A percentile compares a stretch with the other conserved stretches of the same genome.
Evolutionary conservation across 192 early-diverging fungal genomes (phyloP).

Genomic region (Geranomyces michiganensis): DNA sequence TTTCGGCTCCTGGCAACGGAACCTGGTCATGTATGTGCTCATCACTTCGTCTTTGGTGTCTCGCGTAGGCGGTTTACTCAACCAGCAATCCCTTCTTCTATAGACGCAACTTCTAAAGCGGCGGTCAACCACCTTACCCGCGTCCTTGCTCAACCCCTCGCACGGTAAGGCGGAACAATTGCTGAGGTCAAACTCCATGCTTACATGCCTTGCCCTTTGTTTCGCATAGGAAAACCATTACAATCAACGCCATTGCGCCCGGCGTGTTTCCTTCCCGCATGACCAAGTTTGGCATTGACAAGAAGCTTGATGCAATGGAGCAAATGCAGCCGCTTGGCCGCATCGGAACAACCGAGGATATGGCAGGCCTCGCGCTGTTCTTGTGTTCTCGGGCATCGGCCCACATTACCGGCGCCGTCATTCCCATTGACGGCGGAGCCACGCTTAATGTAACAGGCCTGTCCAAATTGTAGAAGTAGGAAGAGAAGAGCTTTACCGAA

Average conservation of each 20-base stretch:
- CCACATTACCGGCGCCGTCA: slow-evolving; percentile 81
- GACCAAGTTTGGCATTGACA: slow-evolving; percentile 48
- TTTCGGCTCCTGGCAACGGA: slow-evolving; percentile 42
- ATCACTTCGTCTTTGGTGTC: slow-evolving; percentile 5
- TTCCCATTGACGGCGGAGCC: slow-evolving; percentile 82
- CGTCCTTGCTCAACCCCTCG: slow-evolving; percentile 42
- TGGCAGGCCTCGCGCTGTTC: slow-evolving; percentile 84
- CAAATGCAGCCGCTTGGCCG: slow-evolving; percentile 48
- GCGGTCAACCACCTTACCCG: slow-evolving; percentile 62
- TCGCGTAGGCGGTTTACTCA: neutral
- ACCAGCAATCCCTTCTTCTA: neutral
- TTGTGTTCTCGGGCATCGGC: slow-evolving; percentile 73
- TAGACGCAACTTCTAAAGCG: slow-evolving; percentile 52
- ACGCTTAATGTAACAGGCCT: slow-evolving; percentile 30
- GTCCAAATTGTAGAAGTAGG: slow-evolving; percentile 30
- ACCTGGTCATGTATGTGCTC: slow-evolving; percentile 48
- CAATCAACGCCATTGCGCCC: slow-evolving; percentile 56
- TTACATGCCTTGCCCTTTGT: slow-evolving; percentile 1
- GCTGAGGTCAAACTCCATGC: neutral
- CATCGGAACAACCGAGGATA: slow-evolving; percentile 81
- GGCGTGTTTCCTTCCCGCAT: slow-evolving; percentile 55
- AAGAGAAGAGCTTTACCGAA: too few species aligned
- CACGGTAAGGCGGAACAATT: slow-evolving; percentile 20
- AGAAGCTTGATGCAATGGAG: slow-evolving; percentile 28
- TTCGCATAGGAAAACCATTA: slow-evolving; percentile 32